These are phyloP conservation scores for Linum tenue DNA, from an alignment of 345 rosid genomes.

Conservation along the genomic window DNA sequence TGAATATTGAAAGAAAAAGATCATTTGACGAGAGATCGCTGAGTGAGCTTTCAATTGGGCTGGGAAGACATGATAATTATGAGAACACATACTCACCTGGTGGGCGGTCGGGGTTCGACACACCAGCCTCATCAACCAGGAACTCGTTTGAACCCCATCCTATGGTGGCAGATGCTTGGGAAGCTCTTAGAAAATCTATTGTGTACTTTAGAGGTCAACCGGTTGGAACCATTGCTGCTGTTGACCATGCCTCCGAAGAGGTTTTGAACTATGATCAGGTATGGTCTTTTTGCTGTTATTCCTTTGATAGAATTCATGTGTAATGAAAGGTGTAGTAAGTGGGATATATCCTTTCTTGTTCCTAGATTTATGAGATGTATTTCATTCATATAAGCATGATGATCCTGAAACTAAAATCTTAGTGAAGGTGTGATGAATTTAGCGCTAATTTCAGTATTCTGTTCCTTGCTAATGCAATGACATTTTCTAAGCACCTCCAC, in stretches of 20 bases:
- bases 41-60: neutral
- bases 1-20: slow-evolving; percentile 5
- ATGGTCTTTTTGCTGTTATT: neutral
- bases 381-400: neutral
- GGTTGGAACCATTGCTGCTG: slow-evolving; percentile 2
- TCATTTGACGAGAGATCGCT: slow-evolving; percentile 2
- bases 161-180: slow-evolving; percentile 6
- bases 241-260: slow-evolving; percentile 5
- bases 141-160: slow-evolving; percentile 3
- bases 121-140: neutral
- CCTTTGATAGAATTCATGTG: neutral
- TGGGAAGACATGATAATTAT: neutral
- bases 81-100: slow-evolving; percentile 5
- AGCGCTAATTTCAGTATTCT: neutral
- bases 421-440: neutral
- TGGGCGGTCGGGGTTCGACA: slow-evolving; percentile 1
- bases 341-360: neutral
- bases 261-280: slow-evolving; percentile 7
- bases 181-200: neutral
- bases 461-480: neutral
- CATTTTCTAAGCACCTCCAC: neutral
- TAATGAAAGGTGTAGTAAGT: neutral
- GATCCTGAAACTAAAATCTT: neutral
- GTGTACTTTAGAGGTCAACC: slow-evolving; percentile 6
- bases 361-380: neutral